These are phyloP conservation scores for Eustoma russellianum DNA, from an alignment of 257 asterid species.

Conservation along the genomic window DNA sequence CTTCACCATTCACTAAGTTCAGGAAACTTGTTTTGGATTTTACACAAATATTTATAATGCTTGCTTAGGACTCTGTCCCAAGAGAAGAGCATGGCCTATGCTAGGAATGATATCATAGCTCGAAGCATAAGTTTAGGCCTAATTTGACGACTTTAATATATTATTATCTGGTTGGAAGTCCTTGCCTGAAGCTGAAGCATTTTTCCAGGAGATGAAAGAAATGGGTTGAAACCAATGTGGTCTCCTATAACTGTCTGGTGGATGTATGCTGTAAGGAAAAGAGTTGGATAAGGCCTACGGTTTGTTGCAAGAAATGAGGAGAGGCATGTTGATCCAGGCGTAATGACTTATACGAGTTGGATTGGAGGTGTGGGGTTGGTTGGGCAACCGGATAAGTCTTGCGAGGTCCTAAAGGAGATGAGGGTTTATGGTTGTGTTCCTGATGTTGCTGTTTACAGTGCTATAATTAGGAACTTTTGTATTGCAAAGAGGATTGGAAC, in stretches of 20 bases:
- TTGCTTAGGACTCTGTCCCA: slow-evolving; percentile 78
- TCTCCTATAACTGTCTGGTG: slow-evolving; percentile 79
- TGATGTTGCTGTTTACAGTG: slow-evolving; percentile 86
- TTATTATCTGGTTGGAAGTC: slow-evolving; percentile 89
- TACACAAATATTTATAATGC: too few species aligned
- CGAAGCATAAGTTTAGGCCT: slow-evolving; percentile 72
- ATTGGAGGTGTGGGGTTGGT: slow-evolving; percentile 82
- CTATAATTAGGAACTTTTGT: slow-evolving; percentile 75
- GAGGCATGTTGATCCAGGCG: slow-evolving; percentile 63
- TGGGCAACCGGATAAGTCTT: slow-evolving; percentile 93
- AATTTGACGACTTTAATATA: slow-evolving; percentile 66
- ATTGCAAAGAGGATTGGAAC: slow-evolving; percentile 75
- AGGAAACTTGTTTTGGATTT: too few species aligned
- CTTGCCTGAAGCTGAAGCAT: slow-evolving; percentile 58
- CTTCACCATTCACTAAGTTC: too few species aligned
- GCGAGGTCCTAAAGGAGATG: slow-evolving; percentile 81
- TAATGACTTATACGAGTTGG: slow-evolving; percentile 69
- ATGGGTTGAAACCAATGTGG: slow-evolving; percentile 77
- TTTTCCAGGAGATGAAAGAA: slow-evolving; percentile 58
- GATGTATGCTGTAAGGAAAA: slow-evolving; percentile 81
- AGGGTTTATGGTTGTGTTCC: slow-evolving; percentile 79
- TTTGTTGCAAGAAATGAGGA: slow-evolving; percentile 61
- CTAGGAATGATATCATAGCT: slow-evolving; percentile 60
- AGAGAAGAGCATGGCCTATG: slow-evolving; percentile 88
- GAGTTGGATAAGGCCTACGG: slow-evolving; percentile 56